Base-by-base conservation (phyloP, 2,329 filamentous ascomycete species). In the Colletotrichum neosansevieriae region DNA sequence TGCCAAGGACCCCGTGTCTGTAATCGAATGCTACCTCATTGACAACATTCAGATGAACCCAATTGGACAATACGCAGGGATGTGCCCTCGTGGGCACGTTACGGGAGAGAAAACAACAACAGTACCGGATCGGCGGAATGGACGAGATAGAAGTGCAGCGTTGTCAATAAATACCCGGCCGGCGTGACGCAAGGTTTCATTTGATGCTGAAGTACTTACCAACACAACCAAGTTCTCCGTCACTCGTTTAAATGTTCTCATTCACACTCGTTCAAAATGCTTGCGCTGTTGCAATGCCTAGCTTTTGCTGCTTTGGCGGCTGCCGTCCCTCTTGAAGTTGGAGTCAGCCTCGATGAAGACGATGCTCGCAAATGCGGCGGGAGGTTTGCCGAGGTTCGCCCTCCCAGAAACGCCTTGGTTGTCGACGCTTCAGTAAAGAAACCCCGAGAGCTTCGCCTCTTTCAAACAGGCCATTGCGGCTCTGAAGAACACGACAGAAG, bases 401-500 rank as follows among this genome's bases (percentile, higher is more conserved):
- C 67, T 17, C 47, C 61, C 4, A 2, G 19, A 3, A 44, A 38
- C 1, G 47, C 66, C 2, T 12, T 68, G 29, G 21, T 69, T 15
- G 57, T 71, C 44, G 58, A 71, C 51, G 58, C 56, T 24, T 54
- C 66, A 2, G 58, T 58, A n/a, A 34, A 65, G n/a, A 12, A 57
- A 7, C 40, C 40, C 58, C 15, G 47, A 51, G 13, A 71, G 69
- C 58, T 71, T 66, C n/a, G 10, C 34, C 15, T 58, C 47, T 4
- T 13, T 71, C 13, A 56, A 61, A 58, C 58, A 53, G 12, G 72
- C 71, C 3, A 50, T 73, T 9, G 66, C 65, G 3, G 70, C 71
- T 9, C 61, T 72, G 21, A 61, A 67, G 49, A 72, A 72, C 67
- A 71, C 56, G 19, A 72, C 70, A 32, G 53, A 74, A 71, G 74